Evolutionary conservation across 495 filamentous ascomycete genomes (phyloP).

Genomic region (Daldinia concentrica): DNA sequence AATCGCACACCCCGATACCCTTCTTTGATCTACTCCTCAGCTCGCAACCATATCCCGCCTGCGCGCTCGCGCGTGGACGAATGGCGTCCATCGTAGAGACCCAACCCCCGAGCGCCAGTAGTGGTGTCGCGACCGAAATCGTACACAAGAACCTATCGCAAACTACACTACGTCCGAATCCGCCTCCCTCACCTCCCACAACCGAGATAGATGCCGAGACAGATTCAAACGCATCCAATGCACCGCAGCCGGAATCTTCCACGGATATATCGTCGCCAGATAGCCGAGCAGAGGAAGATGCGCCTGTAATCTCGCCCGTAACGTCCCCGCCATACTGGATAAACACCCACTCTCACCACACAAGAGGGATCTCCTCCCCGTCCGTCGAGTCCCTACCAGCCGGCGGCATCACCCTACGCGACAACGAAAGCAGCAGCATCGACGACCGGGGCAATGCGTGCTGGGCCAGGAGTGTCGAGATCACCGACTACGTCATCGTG

Average conservation of each 20-base stretch:
- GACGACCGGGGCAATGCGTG: constrained; percentile 61
- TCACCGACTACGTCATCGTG: constrained; percentile 60
- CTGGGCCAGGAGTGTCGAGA: constrained; percentile 65
- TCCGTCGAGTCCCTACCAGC: constrained; percentile 57
- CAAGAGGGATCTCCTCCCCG: constrained; percentile 49
- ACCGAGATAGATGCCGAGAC: constrained; percentile 40
- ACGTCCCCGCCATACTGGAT: constrained; percentile 39
- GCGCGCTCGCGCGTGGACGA: neutral
- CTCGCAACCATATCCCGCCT: neutral
- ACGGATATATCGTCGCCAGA: neutral
- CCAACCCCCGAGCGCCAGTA: constrained; percentile 2
- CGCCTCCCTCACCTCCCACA: constrained; percentile 35
- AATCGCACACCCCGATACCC: neutral
- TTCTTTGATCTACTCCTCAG: too few relatives aligned
- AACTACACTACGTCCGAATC: constrained; percentile 24
- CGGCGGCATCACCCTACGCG: constrained; percentile 62
- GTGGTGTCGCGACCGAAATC: neutral
- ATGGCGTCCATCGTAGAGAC: constrained; percentile 36
- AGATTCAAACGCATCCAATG: constrained; percentile 24
- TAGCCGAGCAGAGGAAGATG: neutral
- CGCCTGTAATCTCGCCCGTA: constrained; percentile 20
- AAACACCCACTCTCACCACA: constrained; percentile 24
- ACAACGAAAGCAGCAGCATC: constrained; percentile 59
- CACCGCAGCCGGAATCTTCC: neutral
- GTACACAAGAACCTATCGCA: constrained; percentile 38